Percentiles rank a stretch among this genome's conserved stretches.
These are phyloP conservation scores for Plantago elongata DNA, from an alignment of 257 asterid species.

Conservation along the genomic window DNA sequence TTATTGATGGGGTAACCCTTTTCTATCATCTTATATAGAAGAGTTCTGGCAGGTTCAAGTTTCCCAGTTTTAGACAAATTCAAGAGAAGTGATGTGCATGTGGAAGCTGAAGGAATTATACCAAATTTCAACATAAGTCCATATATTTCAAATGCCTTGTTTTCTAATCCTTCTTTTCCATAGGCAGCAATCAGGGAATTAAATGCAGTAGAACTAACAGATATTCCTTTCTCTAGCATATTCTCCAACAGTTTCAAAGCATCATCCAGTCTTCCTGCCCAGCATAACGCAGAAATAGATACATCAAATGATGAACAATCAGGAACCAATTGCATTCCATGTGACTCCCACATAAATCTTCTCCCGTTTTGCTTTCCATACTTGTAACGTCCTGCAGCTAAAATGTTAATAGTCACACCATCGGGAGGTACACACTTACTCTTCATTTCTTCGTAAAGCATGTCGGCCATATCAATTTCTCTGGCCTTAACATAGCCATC, in stretches of 20 bases:
- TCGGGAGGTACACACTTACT: conserved; percentile 63
- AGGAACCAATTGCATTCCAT: conserved; percentile 32
- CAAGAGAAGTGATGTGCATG: conserved; percentile 62
- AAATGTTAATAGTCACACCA: conserved; percentile 69
- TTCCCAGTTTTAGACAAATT: conserved; percentile 61
- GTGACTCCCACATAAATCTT: conserved; percentile 45
- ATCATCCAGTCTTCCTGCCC: conserved; percentile 75
- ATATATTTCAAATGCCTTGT: conserved; percentile 67
- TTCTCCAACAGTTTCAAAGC: conserved; percentile 52
- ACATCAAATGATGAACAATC: conserved; percentile 47
- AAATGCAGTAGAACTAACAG: conserved; percentile 61
- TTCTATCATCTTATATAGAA: conserved; percentile 60
- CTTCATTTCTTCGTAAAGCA: conserved; percentile 74
- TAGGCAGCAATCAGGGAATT: conserved; percentile 75
- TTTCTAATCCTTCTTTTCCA: conserved; percentile 58
- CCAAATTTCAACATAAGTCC: conserved; percentile 56
- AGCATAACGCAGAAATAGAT: conserved; percentile 59
- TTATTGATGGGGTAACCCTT: conserved; percentile 54
- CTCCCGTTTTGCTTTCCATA: conserved; percentile 55
- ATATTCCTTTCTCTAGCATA: conserved; percentile 74
- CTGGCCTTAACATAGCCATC: conserved; percentile 86
- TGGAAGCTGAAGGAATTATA: conserved; percentile 71
- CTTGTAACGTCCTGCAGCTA: conserved; percentile 75
- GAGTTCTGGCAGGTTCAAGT: conserved; percentile 57
- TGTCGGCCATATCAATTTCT: conserved; percentile 49